Evolutionary conservation across 106 monocot species (phyloP).

Genomic region (Phalaenopsis aphrodite): DNA sequence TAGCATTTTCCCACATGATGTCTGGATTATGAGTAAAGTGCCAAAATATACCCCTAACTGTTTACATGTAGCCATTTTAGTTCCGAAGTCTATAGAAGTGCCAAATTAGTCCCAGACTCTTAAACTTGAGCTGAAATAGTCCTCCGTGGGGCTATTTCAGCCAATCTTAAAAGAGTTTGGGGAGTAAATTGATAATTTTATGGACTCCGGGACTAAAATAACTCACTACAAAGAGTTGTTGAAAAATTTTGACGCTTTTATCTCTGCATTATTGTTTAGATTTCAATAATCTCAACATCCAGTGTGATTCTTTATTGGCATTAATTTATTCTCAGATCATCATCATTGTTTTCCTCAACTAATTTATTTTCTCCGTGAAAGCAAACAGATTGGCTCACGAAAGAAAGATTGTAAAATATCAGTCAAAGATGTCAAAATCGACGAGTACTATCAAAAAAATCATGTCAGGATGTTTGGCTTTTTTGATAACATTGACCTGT

Average conservation of each 20-base stretch:
- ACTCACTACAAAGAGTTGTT: too few species aligned
- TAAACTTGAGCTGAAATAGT: too few species aligned
- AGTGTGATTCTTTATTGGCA: neutral
- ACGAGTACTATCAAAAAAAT: constrained; percentile 40
- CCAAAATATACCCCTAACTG: too few species aligned
- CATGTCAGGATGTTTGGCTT: constrained; percentile 9
- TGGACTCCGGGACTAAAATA: too few species aligned
- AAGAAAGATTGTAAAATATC: constrained; percentile 46
- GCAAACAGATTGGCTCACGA: constrained; percentile 53
- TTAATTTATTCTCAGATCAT: neutral
- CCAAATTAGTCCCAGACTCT: too few species aligned
- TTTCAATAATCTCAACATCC: neutral
- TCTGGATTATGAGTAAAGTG: neutral
- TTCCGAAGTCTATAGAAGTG: too few species aligned
- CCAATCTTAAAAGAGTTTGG: too few species aligned
- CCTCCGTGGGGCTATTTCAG: too few species aligned
- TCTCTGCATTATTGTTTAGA: neutral
- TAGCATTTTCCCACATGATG: neutral
- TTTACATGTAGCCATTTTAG: too few species aligned
- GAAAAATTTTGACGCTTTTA: too few species aligned
- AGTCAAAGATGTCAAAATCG: constrained; percentile 48
- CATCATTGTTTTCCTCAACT: constrained; percentile 3
- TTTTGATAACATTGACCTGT: constrained; percentile 1
- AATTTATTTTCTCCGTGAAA: constrained; percentile 24
- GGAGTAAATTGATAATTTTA: too few species aligned